Evolutionary conservation across 352 stramenopile genomes (phyloP), one percentile per base, ranked within the genome.

Genomic region (Pythium sukuiense): DNA sequence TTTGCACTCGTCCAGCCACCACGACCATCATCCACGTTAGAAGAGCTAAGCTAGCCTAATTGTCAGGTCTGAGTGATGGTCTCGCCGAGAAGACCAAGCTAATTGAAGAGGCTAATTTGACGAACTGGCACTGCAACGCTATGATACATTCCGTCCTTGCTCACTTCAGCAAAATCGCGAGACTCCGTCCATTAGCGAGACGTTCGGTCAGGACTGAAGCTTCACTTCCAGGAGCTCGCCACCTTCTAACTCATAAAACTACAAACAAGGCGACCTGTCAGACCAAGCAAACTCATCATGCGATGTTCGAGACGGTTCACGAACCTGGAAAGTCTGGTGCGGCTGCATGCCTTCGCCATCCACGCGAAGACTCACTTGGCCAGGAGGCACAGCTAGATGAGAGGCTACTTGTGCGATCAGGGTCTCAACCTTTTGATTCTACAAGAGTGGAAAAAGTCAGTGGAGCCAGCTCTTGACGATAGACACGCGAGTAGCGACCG

Each of bases 221-320:
- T 60, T 89, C 50, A 88, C 76, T 55, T 90, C 81, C 41, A 90
- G 77, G 20, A 90, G 43, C 49, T 92, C 83, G 5, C 76, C 75
- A n/a, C 81, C 83, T 81, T 90, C 78, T 45, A 89, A 63, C 24
- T 88, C 81, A 46, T 89, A 92, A 53, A 74, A 71, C 81, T 89
- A 41, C 6, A 45, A n/a, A 65, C 37, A 33, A 26, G 27, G 63
- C 52, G 58, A 11, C 54, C 26, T 5, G 43, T 59, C 14, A 53
- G 24, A 24, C 20, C 20, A 24, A 24, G 20, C 20, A 24, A 24
- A 24, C 20, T 24, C 20, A 24, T 24, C 20, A 24, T 24, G 20
- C 20, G 20, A 24, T 24, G 20, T 24, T 24, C 20, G 20, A 24
- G 20, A 24, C 20, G 20, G 20, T 24, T 0, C 20, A 70, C 73